These are phyloP conservation scores for Tolypocladium inflatum DNA, from an alignment of 2,329 filamentous ascomycete genomes.

Conservation along the genomic window DNA sequence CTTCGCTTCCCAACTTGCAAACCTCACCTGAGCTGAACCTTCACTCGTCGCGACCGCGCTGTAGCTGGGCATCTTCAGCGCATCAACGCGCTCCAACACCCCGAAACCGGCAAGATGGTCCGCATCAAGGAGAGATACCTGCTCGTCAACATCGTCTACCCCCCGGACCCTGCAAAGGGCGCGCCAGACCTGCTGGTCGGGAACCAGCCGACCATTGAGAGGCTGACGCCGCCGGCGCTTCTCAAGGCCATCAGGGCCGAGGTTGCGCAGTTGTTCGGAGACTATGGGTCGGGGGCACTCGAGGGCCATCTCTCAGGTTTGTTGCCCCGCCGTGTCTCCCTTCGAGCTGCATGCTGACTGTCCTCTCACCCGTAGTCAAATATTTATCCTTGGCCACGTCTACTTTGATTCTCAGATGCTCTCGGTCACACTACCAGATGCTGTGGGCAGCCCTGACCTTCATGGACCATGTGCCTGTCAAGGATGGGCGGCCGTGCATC, in stretches of 20 bases:
- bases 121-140: constrained; percentile 94
- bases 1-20: background rate
- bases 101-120: constrained; percentile 56
- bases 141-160: constrained; percentile 88
- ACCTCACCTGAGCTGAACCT: background rate
- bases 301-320: constrained; percentile 60
- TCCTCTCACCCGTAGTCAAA: constrained; percentile 52
- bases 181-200: constrained; percentile 59
- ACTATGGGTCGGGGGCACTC: constrained; percentile 74
- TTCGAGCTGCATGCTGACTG: background rate
- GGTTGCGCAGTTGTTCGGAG: constrained; percentile 69
- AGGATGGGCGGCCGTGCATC: constrained; percentile 56
- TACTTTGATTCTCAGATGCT: constrained; percentile 81
- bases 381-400: constrained; percentile 89
- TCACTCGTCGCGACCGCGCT: background rate
- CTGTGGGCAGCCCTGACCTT: constrained; percentile 86
- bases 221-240: constrained; percentile 57
- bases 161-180: constrained; percentile 38
- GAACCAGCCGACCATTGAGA: constrained; percentile 68
- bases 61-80: background rate
- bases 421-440: constrained; percentile 72
- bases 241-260: constrained; percentile 61
- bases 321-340: constrained; percentile 2
- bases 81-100: background rate
- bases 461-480: constrained; percentile 58